Evolutionary conservation across 2,329 filamentous ascomycete species (phyloP).

Genomic region (Beauveria bassiana): DNA sequence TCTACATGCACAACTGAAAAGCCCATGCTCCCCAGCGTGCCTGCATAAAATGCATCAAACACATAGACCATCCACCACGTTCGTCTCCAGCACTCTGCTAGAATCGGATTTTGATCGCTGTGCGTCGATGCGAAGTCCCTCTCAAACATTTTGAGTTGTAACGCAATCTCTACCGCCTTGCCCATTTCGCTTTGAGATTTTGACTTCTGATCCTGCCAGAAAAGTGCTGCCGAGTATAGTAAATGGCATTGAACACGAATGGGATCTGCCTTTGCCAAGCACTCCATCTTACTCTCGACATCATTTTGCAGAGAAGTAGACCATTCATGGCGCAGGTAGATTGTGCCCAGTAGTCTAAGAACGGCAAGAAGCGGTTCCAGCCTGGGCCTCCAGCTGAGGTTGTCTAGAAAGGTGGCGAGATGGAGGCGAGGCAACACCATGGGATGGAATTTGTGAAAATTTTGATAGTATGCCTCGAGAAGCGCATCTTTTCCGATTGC

Average conservation of each 20-base stretch:
- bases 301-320: background rate
- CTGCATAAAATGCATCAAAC: conserved; percentile 42
- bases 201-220: conserved; percentile 23
- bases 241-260: conserved; percentile 29
- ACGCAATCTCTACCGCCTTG: conserved; percentile 47
- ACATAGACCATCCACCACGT: conserved; percentile 65
- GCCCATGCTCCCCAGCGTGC: conserved; percentile 20
- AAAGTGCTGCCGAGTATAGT: conserved; percentile 28
- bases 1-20: conserved; percentile 31
- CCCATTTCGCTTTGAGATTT: conserved; percentile 25
- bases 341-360: conserved; percentile 27
- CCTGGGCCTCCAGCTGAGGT: background rate
- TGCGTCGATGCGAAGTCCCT: conserved; percentile 42
- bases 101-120: conserved; percentile 35
- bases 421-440: conserved; percentile 18
- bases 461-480: conserved; percentile 27
- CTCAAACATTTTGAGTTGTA: conserved; percentile 53
- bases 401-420: conserved; percentile 12
- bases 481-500: conserved; percentile 17
- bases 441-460: conserved; percentile 27
- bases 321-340: conserved; percentile 20
- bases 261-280: conserved; percentile 13
- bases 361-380: conserved; percentile 19
- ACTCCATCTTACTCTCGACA: conserved; percentile 9
- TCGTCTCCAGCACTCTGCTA: conserved; percentile 53